Percentiles rank a stretch among this genome's conserved stretches.
phyloP scores from a whole-genome alignment of 352 stramenopile genomes.

The Peronosclerospora sorghi region DNA sequence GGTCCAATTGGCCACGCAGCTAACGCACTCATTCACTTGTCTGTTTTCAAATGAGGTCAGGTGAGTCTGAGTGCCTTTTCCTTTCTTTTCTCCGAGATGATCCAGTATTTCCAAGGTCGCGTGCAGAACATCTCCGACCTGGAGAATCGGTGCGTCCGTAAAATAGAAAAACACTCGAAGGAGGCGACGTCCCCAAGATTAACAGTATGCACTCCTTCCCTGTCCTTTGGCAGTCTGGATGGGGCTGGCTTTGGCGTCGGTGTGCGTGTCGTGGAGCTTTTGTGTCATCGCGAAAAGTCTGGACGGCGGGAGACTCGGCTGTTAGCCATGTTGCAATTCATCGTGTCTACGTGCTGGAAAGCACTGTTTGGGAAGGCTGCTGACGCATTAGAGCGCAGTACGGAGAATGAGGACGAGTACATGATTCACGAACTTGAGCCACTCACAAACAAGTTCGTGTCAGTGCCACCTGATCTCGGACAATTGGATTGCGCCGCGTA shows the following conservation, averaged over 20 bases:
- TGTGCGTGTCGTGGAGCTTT: constrained; percentile 90
- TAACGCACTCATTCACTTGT: not conserved
- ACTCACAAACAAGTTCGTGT: constrained; percentile 95
- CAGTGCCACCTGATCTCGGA: constrained; percentile 89
- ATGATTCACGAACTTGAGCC: constrained; percentile 94
- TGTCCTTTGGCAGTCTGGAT: constrained; percentile 58
- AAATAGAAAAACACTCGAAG: no score
- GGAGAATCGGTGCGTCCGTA: constrained; percentile 61
- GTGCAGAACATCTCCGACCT: constrained; percentile 94
- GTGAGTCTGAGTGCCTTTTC: constrained; percentile 92
- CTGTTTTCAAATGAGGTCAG: constrained; percentile 10
- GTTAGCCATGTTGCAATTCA: constrained; percentile 87
- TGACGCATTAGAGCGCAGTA: constrained; percentile 93
- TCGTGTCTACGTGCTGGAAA: constrained; percentile 92
- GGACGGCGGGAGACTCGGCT: constrained; percentile 73
- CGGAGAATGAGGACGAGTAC: constrained; percentile 97
- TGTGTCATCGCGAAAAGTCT: constrained; percentile 78
- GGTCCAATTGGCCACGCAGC: not conserved
- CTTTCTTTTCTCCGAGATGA: constrained; percentile 96
- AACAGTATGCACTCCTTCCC: not conserved
- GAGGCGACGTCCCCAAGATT: not conserved
- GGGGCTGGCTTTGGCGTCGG: constrained; percentile 92
- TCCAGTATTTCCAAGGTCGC: constrained; percentile 95
- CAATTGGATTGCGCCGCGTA: constrained; percentile 95
- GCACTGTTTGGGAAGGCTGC: constrained; percentile 93